phyloP scores from a whole-genome alignment of 1,284 basidiomycete species.

The Ustilago cynodontis region DNA sequence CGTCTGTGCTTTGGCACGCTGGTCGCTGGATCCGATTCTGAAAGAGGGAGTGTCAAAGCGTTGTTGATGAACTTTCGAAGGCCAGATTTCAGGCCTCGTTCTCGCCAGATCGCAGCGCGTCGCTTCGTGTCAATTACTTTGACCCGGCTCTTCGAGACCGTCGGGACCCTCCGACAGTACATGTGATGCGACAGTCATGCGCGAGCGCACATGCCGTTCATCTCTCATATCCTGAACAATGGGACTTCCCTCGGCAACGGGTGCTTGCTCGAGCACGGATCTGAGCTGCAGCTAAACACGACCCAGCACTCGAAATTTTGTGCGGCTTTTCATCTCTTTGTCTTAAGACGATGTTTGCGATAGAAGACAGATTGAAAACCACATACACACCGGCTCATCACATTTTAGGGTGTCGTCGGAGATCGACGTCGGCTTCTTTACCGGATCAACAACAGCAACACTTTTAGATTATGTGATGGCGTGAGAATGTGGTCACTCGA shows the following conservation, averaged over 20 bases:
- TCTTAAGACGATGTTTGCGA: background rate
- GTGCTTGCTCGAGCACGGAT: background rate
- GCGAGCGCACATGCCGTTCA: constrained; percentile 13
- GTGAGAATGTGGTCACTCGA: constrained; percentile 15
- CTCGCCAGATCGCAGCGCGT: background rate
- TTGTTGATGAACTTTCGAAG: background rate
- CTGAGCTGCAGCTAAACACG: background rate
- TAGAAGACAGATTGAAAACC: background rate
- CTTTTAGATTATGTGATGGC: constrained; percentile 18
- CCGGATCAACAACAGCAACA: constrained; percentile 6
- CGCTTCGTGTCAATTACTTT: background rate
- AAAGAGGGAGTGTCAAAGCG: constrained; percentile 13
- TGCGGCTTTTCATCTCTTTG: background rate
- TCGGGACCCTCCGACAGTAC: background rate
- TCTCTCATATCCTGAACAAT: background rate
- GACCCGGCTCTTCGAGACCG: background rate
- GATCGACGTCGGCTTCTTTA: constrained; percentile 8
- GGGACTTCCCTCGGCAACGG: constrained; percentile 1
- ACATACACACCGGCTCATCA: background rate
- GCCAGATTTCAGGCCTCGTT: background rate
- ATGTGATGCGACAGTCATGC: constrained; percentile 7
- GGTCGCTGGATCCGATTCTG: constrained; percentile 10
- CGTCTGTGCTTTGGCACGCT: background rate
- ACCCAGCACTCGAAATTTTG: background rate
- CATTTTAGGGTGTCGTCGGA: background rate